These are phyloP conservation scores for Aphanomyces euteiches DNA, from an alignment of 352 stramenopile species.

Conservation along the genomic window DNA sequence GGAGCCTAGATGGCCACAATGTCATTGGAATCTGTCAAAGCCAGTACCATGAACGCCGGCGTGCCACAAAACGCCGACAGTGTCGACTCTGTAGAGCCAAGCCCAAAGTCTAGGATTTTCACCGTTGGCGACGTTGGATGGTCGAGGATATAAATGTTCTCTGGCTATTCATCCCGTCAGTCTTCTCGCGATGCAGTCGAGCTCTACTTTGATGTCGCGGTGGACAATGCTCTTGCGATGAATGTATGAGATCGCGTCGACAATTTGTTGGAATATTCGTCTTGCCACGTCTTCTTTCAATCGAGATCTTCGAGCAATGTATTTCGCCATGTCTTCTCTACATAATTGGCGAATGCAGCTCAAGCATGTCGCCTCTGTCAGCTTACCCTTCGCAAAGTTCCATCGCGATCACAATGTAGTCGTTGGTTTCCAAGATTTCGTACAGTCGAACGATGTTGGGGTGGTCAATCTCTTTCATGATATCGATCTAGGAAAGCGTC, in stretches of 20 bases:
- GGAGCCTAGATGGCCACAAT: constrained; percentile 20
- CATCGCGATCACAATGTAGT: constrained; percentile 96
- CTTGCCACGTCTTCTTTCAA: constrained; percentile 9
- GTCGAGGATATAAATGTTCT: constrained; percentile 29
- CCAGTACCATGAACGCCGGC: constrained; percentile 26
- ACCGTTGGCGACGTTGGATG: background rate
- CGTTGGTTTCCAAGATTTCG: constrained; percentile 93
- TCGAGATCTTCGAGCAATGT: constrained; percentile 2
- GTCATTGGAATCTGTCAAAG: background rate
- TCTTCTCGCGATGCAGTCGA: background rate
- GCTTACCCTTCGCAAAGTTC: constrained; percentile 87
- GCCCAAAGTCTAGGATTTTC: constrained; percentile 28
- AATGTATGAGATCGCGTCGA: constrained; percentile 25
- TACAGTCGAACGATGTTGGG: constrained; percentile 96
- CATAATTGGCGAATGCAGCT: background rate
- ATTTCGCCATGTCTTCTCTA: constrained; percentile 28
- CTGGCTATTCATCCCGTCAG: constrained; percentile 12
- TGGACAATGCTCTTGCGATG: constrained; percentile 29
- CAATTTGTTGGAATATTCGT: constrained; percentile 20
- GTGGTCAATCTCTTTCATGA: constrained; percentile 93
- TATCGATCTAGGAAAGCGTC: constrained; percentile 88
- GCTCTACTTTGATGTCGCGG: constrained; percentile 25
- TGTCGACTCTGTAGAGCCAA: constrained; percentile 21
- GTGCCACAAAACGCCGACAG: constrained; percentile 30
- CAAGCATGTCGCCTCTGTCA: background rate